phyloP scores from a whole-genome alignment of 345 rosid species.

The Excoecaria agallocha region DNA sequence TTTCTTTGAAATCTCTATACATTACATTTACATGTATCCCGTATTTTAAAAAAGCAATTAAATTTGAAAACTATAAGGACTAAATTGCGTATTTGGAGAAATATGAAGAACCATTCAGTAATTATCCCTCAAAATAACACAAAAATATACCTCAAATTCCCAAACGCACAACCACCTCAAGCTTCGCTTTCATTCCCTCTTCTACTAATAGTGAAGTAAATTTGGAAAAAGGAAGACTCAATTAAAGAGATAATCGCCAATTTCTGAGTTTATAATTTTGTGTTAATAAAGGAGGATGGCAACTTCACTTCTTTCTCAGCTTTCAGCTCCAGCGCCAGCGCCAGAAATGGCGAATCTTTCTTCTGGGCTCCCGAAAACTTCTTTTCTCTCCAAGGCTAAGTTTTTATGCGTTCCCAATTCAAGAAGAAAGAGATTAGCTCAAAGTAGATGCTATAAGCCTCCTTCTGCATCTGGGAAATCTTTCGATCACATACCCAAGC shows the following conservation, averaged over 20 bases:
- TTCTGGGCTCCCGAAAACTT: constrained; percentile 34
- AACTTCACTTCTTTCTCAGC: constrained; percentile 47
- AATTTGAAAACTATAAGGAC: too few species aligned
- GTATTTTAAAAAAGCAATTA: too few species aligned
- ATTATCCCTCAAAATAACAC: not conserved
- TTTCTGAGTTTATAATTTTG: not conserved
- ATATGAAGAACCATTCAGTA: not conserved
- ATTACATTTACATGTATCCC: too few species aligned
- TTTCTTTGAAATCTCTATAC: too few species aligned
- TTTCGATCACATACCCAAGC: constrained; percentile 68
- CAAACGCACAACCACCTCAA: constrained; percentile 10
- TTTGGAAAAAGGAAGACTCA: not conserved
- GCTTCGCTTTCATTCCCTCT: not conserved
- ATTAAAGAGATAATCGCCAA: not conserved
- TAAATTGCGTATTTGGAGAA: not conserved
- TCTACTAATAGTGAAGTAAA: not conserved
- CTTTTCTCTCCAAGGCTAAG: constrained; percentile 43
- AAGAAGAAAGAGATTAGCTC: constrained; percentile 15
- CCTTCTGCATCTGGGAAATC: constrained; percentile 44
- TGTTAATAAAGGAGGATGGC: constrained; percentile 43
- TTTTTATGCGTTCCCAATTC: constrained; percentile 25
- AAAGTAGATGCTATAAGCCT: constrained; percentile 24
- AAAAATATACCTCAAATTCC: not conserved
- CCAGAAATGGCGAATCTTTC: constrained; percentile 27
- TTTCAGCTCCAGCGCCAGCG: constrained; percentile 36